phyloP scores from a whole-genome alignment of 495 filamentous ascomycete species.

The Trichoderma virens region DNA sequence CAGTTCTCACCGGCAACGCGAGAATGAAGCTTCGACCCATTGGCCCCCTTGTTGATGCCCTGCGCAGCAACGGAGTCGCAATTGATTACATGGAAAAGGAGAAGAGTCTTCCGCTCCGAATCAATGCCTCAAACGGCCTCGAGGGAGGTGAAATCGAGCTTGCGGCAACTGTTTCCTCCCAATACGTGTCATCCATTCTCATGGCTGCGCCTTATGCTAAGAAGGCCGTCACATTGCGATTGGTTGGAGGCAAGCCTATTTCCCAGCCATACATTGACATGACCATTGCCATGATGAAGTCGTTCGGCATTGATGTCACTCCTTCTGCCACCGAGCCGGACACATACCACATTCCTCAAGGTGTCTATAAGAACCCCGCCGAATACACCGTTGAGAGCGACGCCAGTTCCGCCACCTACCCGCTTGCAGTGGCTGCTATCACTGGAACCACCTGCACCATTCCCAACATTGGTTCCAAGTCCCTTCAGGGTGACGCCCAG shows the following conservation, averaged over 20 bases:
- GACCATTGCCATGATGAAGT: slow-evolving; percentile 96
- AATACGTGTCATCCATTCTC: slow-evolving; percentile 92
- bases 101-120: slow-evolving; percentile 73
- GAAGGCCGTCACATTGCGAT: slow-evolving; percentile 77
- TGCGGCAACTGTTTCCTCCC: slow-evolving; percentile 89
- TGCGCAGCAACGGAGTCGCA: slow-evolving; percentile 72
- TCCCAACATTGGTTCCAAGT: slow-evolving; percentile 87
- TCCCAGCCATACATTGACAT: slow-evolving; percentile 98
- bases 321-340: slow-evolving; percentile 55
- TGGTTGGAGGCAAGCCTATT: slow-evolving; percentile 92
- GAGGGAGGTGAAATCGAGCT: slow-evolving; percentile 87
- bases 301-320: slow-evolving; percentile 78
- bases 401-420: slow-evolving; percentile 95
- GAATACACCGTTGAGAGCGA: slow-evolving; percentile 94
- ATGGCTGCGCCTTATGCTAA: slow-evolving; percentile 98
- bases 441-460: slow-evolving; percentile 91
- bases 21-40: slow-evolving; percentile 97
- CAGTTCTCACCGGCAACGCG: slow-evolving; percentile 79
- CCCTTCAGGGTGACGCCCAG: slow-evolving; percentile 89
- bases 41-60: slow-evolving; percentile 84
- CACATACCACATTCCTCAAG: slow-evolving; percentile 91
- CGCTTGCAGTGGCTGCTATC: slow-evolving; percentile 88
- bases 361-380: slow-evolving; percentile 72
- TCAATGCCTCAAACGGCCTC: slow-evolving; percentile 77
- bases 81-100: slow-evolving; percentile 77